Conservation (phyloP, 495 filamentous ascomycete species). For the Polyplosphaeria fusca region DNA sequence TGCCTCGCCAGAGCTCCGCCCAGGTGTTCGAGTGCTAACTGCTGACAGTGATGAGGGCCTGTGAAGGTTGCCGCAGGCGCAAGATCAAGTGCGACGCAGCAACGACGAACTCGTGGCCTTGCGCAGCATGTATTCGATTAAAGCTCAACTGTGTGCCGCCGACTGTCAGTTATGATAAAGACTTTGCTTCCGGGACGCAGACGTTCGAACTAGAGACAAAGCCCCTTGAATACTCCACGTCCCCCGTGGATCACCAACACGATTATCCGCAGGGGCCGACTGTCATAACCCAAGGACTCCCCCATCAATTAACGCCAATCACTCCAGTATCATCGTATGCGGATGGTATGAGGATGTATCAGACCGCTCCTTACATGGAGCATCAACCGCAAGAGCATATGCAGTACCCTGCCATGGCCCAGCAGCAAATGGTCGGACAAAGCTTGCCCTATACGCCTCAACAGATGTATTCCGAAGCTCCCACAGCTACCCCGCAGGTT, state of each 20-base stretch:
- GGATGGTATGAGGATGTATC: conserved; percentile 35
- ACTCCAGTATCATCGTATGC: conserved; percentile 37
- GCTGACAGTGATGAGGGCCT: conserved; percentile 88
- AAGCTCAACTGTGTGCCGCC: conserved; percentile 93
- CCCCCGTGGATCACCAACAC: conserved; percentile 52
- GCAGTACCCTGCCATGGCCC: conserved; percentile 50
- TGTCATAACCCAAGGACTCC: conserved; percentile 26
- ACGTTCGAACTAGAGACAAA: conserved; percentile 37
- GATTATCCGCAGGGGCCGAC: conserved; percentile 51
- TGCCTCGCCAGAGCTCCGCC: neutral
- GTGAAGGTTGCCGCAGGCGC: conserved; percentile 87
- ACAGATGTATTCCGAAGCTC: conserved; percentile 30
- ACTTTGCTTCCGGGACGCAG: conserved; percentile 48
- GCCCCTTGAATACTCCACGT: conserved; percentile 42
- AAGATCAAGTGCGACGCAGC: conserved; percentile 98
- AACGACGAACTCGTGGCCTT: conserved; percentile 97
- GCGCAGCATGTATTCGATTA: conserved; percentile 85
- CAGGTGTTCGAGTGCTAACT: conserved; percentile 16
- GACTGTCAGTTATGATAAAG: conserved; percentile 80
- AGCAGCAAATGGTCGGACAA: conserved; percentile 26
- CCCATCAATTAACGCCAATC: conserved; percentile 32
- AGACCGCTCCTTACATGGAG: conserved; percentile 39
- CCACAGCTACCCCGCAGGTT: neutral
- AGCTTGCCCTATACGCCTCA: conserved; percentile 25
- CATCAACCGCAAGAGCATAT: conserved; percentile 39